A percentile compares a stretch with the other conserved stretches of the same genome.
These are phyloP conservation scores for Phytophthora kernoviae DNA, from an alignment of 352 stramenopile species.

Conservation along the genomic window DNA sequence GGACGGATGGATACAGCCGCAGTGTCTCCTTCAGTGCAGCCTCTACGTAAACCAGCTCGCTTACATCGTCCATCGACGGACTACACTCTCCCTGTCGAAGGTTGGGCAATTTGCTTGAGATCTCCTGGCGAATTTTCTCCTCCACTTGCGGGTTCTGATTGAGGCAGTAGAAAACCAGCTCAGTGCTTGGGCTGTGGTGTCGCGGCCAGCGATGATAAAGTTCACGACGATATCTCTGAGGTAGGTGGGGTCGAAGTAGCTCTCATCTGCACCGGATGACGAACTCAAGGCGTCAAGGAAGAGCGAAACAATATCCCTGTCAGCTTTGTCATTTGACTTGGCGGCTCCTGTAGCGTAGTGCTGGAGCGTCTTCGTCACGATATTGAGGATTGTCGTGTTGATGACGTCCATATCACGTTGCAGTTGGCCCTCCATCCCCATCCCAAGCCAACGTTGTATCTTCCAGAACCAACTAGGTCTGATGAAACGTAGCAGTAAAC, in stretches of 20 bases:
- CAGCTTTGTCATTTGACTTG: not conserved
- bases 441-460: conserved; percentile 27
- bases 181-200: conserved; percentile 77
- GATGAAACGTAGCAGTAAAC: conserved; percentile 35
- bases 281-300: conserved; percentile 44
- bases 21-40: conserved; percentile 63
- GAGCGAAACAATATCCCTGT: conserved; percentile 52
- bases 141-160: conserved; percentile 52
- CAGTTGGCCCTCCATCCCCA: conserved; percentile 44
- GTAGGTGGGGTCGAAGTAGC: conserved; percentile 42
- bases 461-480: conserved; percentile 57
- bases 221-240: conserved; percentile 80
- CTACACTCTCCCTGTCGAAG: conserved; percentile 5
- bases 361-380: conserved; percentile 43
- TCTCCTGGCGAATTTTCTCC: conserved; percentile 49
- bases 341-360: conserved; percentile 6
- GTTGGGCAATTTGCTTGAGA: conserved; percentile 31
- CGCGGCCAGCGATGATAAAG: conserved; percentile 81
- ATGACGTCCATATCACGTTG: conserved; percentile 46
- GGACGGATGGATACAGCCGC: conserved; percentile 68
- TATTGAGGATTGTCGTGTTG: conserved; percentile 50
- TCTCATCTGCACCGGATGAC: conserved; percentile 11
- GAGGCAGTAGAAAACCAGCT: conserved; percentile 80
- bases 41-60: conserved; percentile 54
- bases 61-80: conserved; percentile 48